Evolutionary conservation across 306 rosid genomes (phyloP), one percentile per base, ranked within the genome.

Genomic region (Sicyos edulis): DNA sequence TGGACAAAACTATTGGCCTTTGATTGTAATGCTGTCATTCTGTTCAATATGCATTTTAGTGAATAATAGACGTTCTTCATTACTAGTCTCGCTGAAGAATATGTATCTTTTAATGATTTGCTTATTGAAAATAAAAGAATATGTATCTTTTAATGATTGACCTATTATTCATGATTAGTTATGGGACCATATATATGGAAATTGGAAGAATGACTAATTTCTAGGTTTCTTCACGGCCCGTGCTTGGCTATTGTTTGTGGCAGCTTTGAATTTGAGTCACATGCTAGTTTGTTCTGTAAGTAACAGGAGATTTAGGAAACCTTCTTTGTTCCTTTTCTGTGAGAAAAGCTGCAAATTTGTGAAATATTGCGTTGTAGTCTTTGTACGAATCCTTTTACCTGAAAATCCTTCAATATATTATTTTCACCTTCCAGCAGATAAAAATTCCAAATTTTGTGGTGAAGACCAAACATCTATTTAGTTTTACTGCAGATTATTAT

Each of bases 401-500:
- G 54, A 34, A 19, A 65, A 65, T n/a, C 17, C 34, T 19, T 65
- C 5, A 19, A 17, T 0, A 47, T 65, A 19, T 8, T 0, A 44
- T 44, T 66, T 37, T 37, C 44, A 37, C 44, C 4, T 37, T 40
- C 50, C 6, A 44, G n/a, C 12, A 19, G 10, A 42, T 17, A 34
- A 7, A 19, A 65, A 42, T 40, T 19, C 20, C 19, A 5, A 45
- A 0, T 4, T 11, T 19, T 65, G 44, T 64, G 70, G 54, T 21
- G 56, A 68, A 14, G 56, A 67, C 47, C 20, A 47, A 47, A 67
- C 49, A 68, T 68, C 72, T 68, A 6, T 14, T 45, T 50, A 44
- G 22, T 68, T 22, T 49, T 49, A 1, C 29, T 7, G 54, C 24
- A 22, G 20, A 47, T 49, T 26, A 51, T 51, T 47, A 11, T 47